Evolutionary conservation across 2,329 filamentous ascomycete species (phyloP), one percentile per base, ranked within the genome.

Genomic region (Trichocomaceae sp.): DNA sequence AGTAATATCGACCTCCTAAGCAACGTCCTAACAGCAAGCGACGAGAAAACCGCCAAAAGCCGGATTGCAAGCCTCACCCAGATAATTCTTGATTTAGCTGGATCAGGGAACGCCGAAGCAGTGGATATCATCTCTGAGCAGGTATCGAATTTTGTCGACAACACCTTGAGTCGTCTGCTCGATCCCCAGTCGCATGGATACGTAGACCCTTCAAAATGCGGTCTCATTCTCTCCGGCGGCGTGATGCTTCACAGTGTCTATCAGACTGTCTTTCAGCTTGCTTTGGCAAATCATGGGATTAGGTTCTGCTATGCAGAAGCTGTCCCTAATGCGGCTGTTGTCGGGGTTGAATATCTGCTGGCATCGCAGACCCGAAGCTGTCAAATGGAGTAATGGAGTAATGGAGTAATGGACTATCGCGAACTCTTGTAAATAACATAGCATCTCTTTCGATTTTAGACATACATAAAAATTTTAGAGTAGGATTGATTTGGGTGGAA

Each of bases 241-340:
- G 53, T 50, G n/a, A 55, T 55, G 39, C 53, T 55, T 17, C 53
- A 55, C 33, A 51, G 33, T 8, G 53, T 46, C 8, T 55, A 55
- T 47, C 53, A 55, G 31, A 51, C 41, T 6, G 17, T 51, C 1
- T 55, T 51, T 35, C 53, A 55, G 29, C 31, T 50, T 20, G 31
- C 29, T 22, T 41, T 55, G 8, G 53, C 47, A 13, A 29, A 29
- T 10, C 41, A 37, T 37, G 26, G 33, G 12, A 51, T 55, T 13
- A 35, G 26, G 10, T 55, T 55, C 17, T 39, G 23, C 19, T 55
- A 55, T 23, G 41, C 44, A 17, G 53, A 55, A 51, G 33, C 53
- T 8, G 53, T 55, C 5, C 23, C 41, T 10, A 51, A 41, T 33
- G 53, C 53, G 10, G 48, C 53, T 10, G 20, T 51, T 10, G 35